Conservation (phyloP, 2,329 filamentous ascomycete species). For the Falciphora oryzae region DNA sequence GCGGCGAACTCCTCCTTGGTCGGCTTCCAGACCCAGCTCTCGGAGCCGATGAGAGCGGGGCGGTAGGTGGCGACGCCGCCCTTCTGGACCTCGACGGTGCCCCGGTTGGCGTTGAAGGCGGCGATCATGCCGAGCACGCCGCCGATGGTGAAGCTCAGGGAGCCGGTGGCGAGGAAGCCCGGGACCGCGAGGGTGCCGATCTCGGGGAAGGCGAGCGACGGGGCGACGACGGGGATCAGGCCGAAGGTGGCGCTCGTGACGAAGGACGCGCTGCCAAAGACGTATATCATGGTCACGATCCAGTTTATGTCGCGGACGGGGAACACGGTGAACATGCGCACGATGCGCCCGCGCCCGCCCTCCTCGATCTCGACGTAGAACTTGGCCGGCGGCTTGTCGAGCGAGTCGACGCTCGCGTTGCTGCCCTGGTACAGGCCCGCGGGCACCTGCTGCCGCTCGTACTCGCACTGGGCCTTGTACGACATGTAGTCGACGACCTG, state of each 20-base stretch:
- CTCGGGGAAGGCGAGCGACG: slow-evolving; percentile 5
- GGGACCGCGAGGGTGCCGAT: slow-evolving; percentile 7
- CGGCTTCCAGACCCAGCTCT: slow-evolving; percentile 1
- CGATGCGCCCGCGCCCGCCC: slow-evolving; percentile 6
- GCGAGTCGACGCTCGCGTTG: slow-evolving; percentile 1
- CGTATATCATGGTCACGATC: slow-evolving; percentile 20
- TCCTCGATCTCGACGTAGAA: slow-evolving; percentile 4
- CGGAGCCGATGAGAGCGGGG: slow-evolving; percentile 7
- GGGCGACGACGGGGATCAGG: slow-evolving; percentile 6
- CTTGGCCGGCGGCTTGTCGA: slow-evolving; percentile 7
- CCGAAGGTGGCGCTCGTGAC: slow-evolving; percentile 11
- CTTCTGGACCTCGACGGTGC: slow-evolving; percentile 9
- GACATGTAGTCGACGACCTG: slow-evolving; percentile 8
- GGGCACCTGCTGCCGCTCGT: neutral
- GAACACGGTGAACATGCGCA: slow-evolving; percentile 15
- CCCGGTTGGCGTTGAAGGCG: slow-evolving; percentile 8
- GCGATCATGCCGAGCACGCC: neutral
- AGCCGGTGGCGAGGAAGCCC: neutral
- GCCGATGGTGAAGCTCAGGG: neutral
- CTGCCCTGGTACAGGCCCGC: neutral
- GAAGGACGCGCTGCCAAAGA: slow-evolving; percentile 13
- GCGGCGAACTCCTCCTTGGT: neutral
- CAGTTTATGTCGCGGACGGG: slow-evolving; percentile 16
- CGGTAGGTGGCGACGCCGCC: slow-evolving; percentile 3
- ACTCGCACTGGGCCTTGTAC: slow-evolving; percentile 4